Evolutionary conservation across 2,329 filamentous ascomycete genomes (phyloP), one percentile per base, ranked within the genome.

Genomic region (Botrytis fabae): DNA sequence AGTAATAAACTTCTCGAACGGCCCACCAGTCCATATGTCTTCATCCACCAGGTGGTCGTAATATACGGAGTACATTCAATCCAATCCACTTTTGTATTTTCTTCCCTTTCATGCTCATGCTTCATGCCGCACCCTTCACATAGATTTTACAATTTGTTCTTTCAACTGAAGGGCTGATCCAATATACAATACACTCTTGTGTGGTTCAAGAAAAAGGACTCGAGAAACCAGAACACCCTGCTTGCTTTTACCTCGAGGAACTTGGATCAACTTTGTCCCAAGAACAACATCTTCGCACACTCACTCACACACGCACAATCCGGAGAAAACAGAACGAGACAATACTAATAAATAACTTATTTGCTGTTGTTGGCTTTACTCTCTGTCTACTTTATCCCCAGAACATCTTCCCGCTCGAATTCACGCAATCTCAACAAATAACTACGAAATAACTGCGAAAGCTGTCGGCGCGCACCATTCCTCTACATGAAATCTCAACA

Each of bases 401-500:
- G 38, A 57, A 44, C 3, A 69, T 68, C 65, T 40, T 68, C 48
- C 35, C 38, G n/a, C 38, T 20, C 48, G 40, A 44, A 57, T 44
- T 57, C 65, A 57, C 54, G 48, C 65, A 69, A 69, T 69, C 65
- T 65, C 63, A 65, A 65, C 4, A 57, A 38, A 38, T 51, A 51
- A 35, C 44, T 48, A 18, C 63, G 28, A n/a, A 54, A 16, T n/a
- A 54, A 54, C 14, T n/a, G 25, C 48, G n/a, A 18, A 18, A 22
- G 4, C 28, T 51, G 20, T 38, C 12, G 46, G 18, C 32, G 35
- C 28, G 25, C 46, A 38, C 44, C n/a, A 51, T 38, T 51, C 63
- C 63, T 28, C n/a, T 28, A 28, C 44, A 65, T 65, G 63, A 44
- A 65, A 65, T 65, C 63, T 69, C 65, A 69, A 69, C 48, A 40